These are phyloP conservation scores for Yamadazyma olivae DNA, from an alignment of 805 yeast species.

Conservation along the genomic window DNA sequence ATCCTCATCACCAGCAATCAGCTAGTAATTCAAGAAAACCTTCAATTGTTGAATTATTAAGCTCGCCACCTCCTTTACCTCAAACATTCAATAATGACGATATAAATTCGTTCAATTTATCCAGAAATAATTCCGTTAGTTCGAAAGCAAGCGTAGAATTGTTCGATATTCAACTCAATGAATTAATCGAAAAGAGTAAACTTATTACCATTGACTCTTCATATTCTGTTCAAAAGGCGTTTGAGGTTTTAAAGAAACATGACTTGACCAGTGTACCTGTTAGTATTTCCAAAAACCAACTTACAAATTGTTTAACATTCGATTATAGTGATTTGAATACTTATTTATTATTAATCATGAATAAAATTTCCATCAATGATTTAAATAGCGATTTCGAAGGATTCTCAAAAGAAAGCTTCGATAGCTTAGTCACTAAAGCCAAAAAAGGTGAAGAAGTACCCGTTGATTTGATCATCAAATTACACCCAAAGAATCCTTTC, in stretches of 20 bases:
- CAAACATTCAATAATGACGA: constrained; percentile 33
- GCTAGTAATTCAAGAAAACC: constrained; percentile 40
- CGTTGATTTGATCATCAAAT: constrained; percentile 78
- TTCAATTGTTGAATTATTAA: constrained; percentile 70
- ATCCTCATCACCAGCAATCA: constrained; percentile 3
- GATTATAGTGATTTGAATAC: constrained; percentile 92
- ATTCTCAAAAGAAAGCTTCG: constrained; percentile 21
- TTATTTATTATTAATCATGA: constrained; percentile 78
- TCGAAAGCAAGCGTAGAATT: constrained; percentile 47
- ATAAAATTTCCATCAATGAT: constrained; percentile 49
- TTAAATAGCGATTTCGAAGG: constrained; percentile 28
- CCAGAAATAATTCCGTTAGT: constrained; percentile 31
- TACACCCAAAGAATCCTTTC: constrained; percentile 88
- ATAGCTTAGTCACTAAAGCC: constrained; percentile 53
- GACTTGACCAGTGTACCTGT: constrained; percentile 88
- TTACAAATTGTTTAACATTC: constrained; percentile 70
- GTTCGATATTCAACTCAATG: constrained; percentile 68
- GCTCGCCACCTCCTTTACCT: constrained; percentile 72
- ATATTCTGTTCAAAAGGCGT: constrained; percentile 82
- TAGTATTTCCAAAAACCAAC: constrained; percentile 31
- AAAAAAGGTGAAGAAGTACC: constrained; percentile 89
- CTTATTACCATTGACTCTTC: constrained; percentile 65
- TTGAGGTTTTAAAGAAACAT: constrained; percentile 67
- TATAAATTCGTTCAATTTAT: constrained; percentile 35
- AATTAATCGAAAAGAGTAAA: constrained; percentile 75